A percentile compares a stretch with the other conserved stretches of the same genome.
phyloP scores from a whole-genome alignment of 352 stramenopile genomes.

The Phytophthora constricta region DNA sequence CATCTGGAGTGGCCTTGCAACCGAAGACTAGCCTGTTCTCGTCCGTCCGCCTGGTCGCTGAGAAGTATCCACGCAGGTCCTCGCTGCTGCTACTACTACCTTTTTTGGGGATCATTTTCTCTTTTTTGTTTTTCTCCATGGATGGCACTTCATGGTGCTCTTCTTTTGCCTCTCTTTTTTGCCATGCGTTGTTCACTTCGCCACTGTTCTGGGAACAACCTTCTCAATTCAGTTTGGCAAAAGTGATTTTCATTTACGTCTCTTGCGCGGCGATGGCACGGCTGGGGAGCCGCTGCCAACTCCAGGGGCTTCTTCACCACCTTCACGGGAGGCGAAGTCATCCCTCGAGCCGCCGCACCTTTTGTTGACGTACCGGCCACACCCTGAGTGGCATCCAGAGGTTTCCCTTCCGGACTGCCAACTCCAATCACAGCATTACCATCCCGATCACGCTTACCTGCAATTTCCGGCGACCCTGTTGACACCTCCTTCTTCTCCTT shows the following conservation, averaged over 20 bases:
- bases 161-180: slow-evolving; percentile 49
- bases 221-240: slow-evolving; percentile 88
- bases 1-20: slow-evolving; percentile 19
- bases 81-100: slow-evolving; percentile 34
- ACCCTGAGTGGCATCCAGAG: slow-evolving; percentile 19
- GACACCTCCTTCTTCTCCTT: slow-evolving; percentile 42
- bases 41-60: slow-evolving; percentile 20
- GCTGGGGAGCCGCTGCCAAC: slow-evolving; percentile 43
- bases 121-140: slow-evolving; percentile 46
- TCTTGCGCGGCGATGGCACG: slow-evolving; percentile 80
- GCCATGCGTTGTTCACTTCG: slow-evolving; percentile 42
- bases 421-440: slow-evolving; percentile 22
- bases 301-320: slow-evolving; percentile 55
- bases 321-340: slow-evolving; percentile 43
- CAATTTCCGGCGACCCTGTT: slow-evolving; percentile 25
- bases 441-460: slow-evolving; percentile 56
- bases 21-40: slow-evolving; percentile 20
- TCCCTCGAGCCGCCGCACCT: slow-evolving; percentile 30
- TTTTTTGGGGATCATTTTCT: slow-evolving; percentile 39
- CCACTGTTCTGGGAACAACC: slow-evolving; percentile 34
- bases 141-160: slow-evolving; percentile 30
- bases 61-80: slow-evolving; percentile 22
- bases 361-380: slow-evolving; percentile 37
- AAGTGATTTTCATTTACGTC: slow-evolving; percentile 94
- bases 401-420: slow-evolving; percentile 34